Conservation (phyloP, 2,329 filamentous ascomycete genomes). For the Fusarium torreyae region DNA sequence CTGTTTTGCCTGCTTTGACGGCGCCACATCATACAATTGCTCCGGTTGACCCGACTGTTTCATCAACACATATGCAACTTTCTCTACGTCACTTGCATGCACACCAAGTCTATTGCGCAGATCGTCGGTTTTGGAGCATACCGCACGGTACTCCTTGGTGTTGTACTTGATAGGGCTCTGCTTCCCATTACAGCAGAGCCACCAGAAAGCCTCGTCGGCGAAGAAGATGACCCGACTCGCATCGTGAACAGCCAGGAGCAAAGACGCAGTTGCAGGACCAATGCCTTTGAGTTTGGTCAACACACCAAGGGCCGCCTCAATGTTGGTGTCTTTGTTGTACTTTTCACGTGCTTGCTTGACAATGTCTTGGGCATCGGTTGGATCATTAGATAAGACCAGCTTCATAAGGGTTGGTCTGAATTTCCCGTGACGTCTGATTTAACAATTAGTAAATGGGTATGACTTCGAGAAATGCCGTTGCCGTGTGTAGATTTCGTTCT, state of each 20-base stretch:
- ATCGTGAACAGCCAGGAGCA: slow-evolving; percentile 77
- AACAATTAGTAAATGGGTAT: slow-evolving; percentile 12
- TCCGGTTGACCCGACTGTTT: slow-evolving; percentile 52
- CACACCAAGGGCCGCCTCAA: slow-evolving; percentile 64
- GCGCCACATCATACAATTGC: slow-evolving; percentile 11
- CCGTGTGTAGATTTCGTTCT: slow-evolving; percentile 1
- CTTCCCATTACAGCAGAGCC: slow-evolving; percentile 72
- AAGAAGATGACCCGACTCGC: slow-evolving; percentile 78
- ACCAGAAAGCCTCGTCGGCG: slow-evolving; percentile 83
- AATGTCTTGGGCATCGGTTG: slow-evolving; percentile 60
- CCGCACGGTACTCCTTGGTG: slow-evolving; percentile 74
- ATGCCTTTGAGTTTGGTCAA: slow-evolving; percentile 79
- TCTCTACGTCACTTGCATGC: slow-evolving; percentile 75
- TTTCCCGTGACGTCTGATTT: slow-evolving; percentile 70
- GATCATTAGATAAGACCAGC: slow-evolving; percentile 73
- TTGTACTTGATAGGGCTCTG: slow-evolving; percentile 76
- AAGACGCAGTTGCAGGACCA: slow-evolving; percentile 83
- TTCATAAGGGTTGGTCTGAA: slow-evolving; percentile 74
- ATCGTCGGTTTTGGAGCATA: slow-evolving; percentile 62
- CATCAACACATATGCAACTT: slow-evolving; percentile 79
- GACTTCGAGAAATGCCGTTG: not conserved
- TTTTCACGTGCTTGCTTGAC: slow-evolving; percentile 67
- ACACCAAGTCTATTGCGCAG: slow-evolving; percentile 67
- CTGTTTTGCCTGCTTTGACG: slow-evolving; percentile 27
- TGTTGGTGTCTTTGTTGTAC: slow-evolving; percentile 60